Base-by-base conservation (phyloP, 768 basidiomycete genomes). In the Daedaleopsis sinensis region DNA sequence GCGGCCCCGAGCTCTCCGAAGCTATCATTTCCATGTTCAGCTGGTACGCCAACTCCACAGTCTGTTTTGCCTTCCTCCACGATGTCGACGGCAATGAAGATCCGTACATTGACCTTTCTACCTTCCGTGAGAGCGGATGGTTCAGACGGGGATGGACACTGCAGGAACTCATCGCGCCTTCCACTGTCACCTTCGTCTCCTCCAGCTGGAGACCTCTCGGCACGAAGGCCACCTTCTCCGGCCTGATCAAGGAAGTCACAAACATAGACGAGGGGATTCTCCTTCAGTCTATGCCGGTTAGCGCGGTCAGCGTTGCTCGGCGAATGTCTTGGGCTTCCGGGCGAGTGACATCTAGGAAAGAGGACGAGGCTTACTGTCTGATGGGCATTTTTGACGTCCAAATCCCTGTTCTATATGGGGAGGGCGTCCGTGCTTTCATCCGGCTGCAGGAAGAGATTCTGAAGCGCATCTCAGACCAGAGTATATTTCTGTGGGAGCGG, bases 331-430 rank as follows among this genome's bases (percentile, higher is more conserved):
- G 21, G 35, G 36, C 37, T 16, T 53, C 38, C 5, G 10, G 21
- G 36, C 50, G 23, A 23, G 37, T 49, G 43, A 37, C 47, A 11
- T 57, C 39, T 47, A 4, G 16, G 63, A 38, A n/a, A 3, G 46
- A 47, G 46, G 46, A 47, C 19, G 46, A 47, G 46, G 68, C 68
- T 24, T 59, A 54, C n/a, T 63, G 68, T 23, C 55, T 59, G n/a
- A 52, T 13, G 51, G 46, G 46, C 19, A 47, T 47, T 2, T 47
- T 47, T n/a, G 19, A 23, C 5, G 46, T 47, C 18, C 12, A 52
- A 5, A 19, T 52, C 39, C 39, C 39, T 42, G 39, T 42, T 18
- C 11, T 42, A 12, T 42, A 42, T 42, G 39, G 39, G 18, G 39
- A 42, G 39, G 39, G 39, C 11, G 13, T 12, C 11, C 39, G 39